phyloP scores from a whole-genome alignment of 805 yeast genomes.

The Teunomyces kruisii region DNA sequence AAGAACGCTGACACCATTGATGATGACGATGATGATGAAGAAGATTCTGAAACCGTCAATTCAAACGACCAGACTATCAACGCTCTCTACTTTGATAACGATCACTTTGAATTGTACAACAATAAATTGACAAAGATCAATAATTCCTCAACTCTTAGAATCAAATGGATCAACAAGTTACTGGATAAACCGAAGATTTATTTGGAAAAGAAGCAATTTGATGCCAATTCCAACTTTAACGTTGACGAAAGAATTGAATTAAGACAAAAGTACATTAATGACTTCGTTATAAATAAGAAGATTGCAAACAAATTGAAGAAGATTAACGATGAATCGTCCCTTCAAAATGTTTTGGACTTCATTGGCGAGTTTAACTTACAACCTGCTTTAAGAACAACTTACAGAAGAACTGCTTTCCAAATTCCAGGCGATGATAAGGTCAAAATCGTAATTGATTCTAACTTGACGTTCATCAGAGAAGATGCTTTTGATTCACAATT shows the following conservation, averaged over 20 bases:
- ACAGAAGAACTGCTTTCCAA: constrained; percentile 93
- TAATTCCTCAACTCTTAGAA: constrained; percentile 72
- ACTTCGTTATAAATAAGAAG: constrained; percentile 47
- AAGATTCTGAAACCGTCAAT: constrained; percentile 49
- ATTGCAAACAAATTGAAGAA: constrained; percentile 14
- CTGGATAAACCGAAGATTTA: constrained; percentile 73
- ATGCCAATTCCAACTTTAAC: constrained; percentile 52
- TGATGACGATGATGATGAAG: constrained; percentile 49
- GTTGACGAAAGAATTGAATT: constrained; percentile 63
- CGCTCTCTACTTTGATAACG: constrained; percentile 84
- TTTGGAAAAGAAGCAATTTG: constrained; percentile 76
- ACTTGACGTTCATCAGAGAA: constrained; percentile 83
- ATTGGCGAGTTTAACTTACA: constrained; percentile 66
- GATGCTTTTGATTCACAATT: constrained; percentile 80
- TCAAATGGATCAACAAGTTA: constrained; percentile 89
- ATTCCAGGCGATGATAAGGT: constrained; percentile 96
- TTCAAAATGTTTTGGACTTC: constrained; percentile 60
- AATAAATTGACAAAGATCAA: constrained; percentile 71
- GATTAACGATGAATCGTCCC: constrained; percentile 11
- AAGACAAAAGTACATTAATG: constrained; percentile 80
- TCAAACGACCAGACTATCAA: constrained; percentile 67
- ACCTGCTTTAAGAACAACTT: constrained; percentile 84
- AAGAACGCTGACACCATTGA: constrained; percentile 47
- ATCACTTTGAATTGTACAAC: constrained; percentile 80
- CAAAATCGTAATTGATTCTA: constrained; percentile 87